phyloP scores from a whole-genome alignment of 345 rosid species.

The Kernera saxatilis region DNA sequence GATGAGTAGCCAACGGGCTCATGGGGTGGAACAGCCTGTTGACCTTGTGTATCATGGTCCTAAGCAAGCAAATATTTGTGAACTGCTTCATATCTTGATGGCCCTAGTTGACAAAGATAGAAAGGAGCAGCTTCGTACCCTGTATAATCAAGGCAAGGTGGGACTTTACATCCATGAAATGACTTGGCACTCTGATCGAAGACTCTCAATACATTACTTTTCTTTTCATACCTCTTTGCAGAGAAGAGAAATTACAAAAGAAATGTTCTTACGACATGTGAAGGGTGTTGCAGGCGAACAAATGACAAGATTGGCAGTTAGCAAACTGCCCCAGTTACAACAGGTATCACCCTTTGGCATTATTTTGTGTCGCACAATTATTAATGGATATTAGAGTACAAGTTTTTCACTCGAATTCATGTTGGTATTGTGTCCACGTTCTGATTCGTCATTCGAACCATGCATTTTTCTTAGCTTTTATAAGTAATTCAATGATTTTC shows the following conservation, averaged over 20 bases:
- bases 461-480: background rate
- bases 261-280: constrained; percentile 52
- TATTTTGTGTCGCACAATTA: background rate
- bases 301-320: constrained; percentile 48
- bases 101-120: constrained; percentile 61
- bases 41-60: constrained; percentile 33
- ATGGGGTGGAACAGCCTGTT: constrained; percentile 36
- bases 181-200: constrained; percentile 7
- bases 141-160: constrained; percentile 57
- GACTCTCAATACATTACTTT: constrained; percentile 16
- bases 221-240: constrained; percentile 29
- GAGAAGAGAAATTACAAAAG: constrained; percentile 58
- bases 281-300: constrained; percentile 56
- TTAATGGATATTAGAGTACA: background rate
- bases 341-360: constrained; percentile 39
- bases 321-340: constrained; percentile 27
- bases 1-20: constrained; percentile 46
- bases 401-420: background rate
- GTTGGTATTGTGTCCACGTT: background rate
- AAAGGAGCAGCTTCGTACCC: constrained; percentile 58
- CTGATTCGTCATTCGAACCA: background rate
- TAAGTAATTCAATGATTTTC: background rate
- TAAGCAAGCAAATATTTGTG: constrained; percentile 43
- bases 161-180: constrained; percentile 14
- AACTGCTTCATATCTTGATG: constrained; percentile 45